A percentile compares a stretch with the other conserved stretches of the same genome.
phyloP scores from a whole-genome alignment of 2,329 filamentous ascomycete genomes.

The Neofusicoccum sp. region DNA sequence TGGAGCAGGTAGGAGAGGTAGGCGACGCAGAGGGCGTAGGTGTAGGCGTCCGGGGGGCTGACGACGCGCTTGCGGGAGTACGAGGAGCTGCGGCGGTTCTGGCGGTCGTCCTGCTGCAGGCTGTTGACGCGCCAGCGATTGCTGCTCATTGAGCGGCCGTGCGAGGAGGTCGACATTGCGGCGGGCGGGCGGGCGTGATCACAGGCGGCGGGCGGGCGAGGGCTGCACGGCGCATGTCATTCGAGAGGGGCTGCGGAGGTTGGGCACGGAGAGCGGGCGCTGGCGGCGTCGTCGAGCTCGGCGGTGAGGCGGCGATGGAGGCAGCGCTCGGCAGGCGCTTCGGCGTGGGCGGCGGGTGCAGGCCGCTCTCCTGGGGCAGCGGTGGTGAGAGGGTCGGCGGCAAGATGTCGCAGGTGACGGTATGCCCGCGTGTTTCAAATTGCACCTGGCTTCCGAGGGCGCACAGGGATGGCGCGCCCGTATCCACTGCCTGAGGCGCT shows the following conservation, averaged over 20 bases:
- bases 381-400: conserved; percentile 9
- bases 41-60: conserved; percentile 77
- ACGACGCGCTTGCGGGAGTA: conserved; percentile 41
- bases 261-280: conserved; percentile 17
- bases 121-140: conserved; percentile 46
- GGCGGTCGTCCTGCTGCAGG: conserved; percentile 42
- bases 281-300: conserved; percentile 5
- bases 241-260: conserved; percentile 14
- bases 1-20: conserved; percentile 93
- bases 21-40: conserved; percentile 85
- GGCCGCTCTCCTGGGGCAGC: not conserved
- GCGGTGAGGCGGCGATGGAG: conserved; percentile 16
- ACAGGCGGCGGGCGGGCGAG: conserved; percentile 1
- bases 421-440: conserved; percentile 18
- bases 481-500: conserved; percentile 18
- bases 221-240: conserved; percentile 20
- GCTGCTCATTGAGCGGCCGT: conserved; percentile 21
- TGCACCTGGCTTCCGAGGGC: conserved; percentile 14
- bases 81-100: conserved; percentile 43
- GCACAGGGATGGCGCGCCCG: conserved; percentile 19
- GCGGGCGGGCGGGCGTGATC: not conserved
- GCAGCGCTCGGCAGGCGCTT: not conserved
- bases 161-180: conserved; percentile 19
- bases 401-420: conserved; percentile 13
- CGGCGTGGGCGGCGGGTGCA: not conserved